phyloP scores from a whole-genome alignment of 768 basidiomycete genomes.

The Floccularia luteovirens region DNA sequence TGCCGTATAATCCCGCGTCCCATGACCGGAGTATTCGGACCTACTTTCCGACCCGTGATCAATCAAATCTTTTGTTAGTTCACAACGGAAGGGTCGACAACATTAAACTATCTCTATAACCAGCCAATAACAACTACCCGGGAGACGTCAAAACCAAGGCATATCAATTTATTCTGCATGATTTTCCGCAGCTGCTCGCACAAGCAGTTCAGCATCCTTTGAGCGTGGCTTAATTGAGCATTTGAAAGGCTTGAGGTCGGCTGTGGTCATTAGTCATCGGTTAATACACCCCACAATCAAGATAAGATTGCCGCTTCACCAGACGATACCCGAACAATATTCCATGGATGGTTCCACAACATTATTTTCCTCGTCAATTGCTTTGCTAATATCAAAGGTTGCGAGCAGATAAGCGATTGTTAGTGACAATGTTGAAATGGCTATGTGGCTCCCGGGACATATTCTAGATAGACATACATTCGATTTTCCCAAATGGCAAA shows the following conservation, averaged over 20 bases:
- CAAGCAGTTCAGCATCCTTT: not conserved
- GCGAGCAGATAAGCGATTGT: constrained; percentile 2
- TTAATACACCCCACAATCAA: not conserved
- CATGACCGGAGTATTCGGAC: too few species aligned
- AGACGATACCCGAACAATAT: constrained; percentile 6
- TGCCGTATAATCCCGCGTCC: too few species aligned
- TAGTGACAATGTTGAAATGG: not conserved
- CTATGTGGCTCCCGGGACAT: constrained; percentile 4
- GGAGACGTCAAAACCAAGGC: too few species aligned
- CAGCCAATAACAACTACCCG: too few species aligned
- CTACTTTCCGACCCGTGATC: too few species aligned
- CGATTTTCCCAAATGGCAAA: not conserved
- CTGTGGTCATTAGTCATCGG: not conserved
- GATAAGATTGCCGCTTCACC: constrained; percentile 1
- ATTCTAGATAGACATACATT: not conserved
- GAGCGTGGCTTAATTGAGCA: not conserved
- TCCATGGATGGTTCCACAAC: constrained; percentile 3
- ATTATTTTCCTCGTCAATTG: constrained; percentile 2
- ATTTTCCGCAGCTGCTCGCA: too few species aligned
- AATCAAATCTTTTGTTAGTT: too few species aligned
- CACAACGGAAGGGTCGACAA: too few species aligned
- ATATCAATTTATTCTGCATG: too few species aligned
- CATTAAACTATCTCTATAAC: too few species aligned
- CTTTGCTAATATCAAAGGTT: constrained; percentile 4
- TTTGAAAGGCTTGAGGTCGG: not conserved